Evolutionary conservation across 163 green algal genomes (phyloP), one percentile per base, ranked within the genome.

Genomic region (Chlorella variabilis): DNA sequence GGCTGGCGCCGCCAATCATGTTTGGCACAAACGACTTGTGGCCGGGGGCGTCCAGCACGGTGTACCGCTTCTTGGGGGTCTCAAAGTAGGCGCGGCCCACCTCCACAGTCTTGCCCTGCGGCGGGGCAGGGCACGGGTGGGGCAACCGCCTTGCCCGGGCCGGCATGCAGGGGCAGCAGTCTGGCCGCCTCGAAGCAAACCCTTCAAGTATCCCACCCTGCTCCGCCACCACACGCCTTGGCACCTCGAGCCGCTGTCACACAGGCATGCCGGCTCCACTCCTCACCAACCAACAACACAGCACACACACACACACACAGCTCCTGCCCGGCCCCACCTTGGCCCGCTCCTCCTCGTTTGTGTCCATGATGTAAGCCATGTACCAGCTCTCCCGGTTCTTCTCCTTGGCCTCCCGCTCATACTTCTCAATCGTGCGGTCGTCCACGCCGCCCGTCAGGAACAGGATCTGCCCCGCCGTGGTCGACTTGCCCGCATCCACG

Each of bases 331-430:
- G n/a, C 84, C 94, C 92, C 39, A 95, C 94, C 92, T 99, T 99
- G 15, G 93, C 92, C 18, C 97, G 90, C 92, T 99, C 97, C 90
- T 99, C 97, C 84, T 99, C 97, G 80, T 99, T 99, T 38, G 96
- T 99, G 90, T 99, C 97, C 97, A 99, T 99, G 92, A 99, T 99
- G 89, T 99, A 99, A 0, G 97, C 97, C 94, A 99, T 99, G 92
- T 99, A 99, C 96, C 97, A 99, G 56, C 87, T 93, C 84, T 98
- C 96, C 23, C 96, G 91, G 89, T 99, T 99, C 92, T 99, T 99
- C 74, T 99, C 97, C 90, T 99, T 99, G 23, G 97, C 97, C 89
- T 99, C 97, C 20, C 91, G 93, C 87, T 99, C 97, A 73, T 99
- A 99, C 87, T 99, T 99, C 87, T 99, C 91, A 41, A 99, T 99